Conservation (phyloP, 176 grass and related monocot species). For the Puya raimondii region DNA sequence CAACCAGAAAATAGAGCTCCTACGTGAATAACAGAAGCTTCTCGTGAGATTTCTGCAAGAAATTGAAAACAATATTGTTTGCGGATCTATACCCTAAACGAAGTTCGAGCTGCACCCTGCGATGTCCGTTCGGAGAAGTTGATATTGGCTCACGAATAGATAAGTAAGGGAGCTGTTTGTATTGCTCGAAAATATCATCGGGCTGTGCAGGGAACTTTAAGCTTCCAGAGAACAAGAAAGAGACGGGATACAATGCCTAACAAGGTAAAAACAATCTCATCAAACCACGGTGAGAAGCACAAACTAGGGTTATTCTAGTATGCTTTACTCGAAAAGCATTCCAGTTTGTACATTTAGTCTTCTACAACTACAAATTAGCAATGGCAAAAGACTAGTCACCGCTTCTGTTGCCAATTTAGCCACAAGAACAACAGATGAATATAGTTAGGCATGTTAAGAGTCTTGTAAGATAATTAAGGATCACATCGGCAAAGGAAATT, state of each 20-base stretch:
- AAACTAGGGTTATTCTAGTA: slow-evolving; percentile 1
- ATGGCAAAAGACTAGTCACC: too few species aligned
- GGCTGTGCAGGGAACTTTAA: slow-evolving; percentile 54
- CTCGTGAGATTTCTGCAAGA: slow-evolving; percentile 1
- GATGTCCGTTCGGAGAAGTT: slow-evolving; percentile 32
- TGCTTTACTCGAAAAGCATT: background rate
- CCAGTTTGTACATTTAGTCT: too few species aligned
- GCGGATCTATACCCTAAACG: slow-evolving; percentile 53
- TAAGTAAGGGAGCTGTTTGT: slow-evolving; percentile 55
- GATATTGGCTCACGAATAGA: slow-evolving; percentile 30
- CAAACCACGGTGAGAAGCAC: background rate
- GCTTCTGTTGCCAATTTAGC: background rate
- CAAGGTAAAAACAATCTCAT: slow-evolving; percentile 19
- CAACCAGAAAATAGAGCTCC: slow-evolving; percentile 8
- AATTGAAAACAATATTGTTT: slow-evolving; percentile 6
- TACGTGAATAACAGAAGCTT: slow-evolving; percentile 7
- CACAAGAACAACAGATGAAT: background rate
- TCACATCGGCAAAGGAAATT: background rate
- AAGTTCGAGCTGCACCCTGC: slow-evolving; percentile 74
- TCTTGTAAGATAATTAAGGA: background rate
- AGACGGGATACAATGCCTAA: slow-evolving; percentile 75
- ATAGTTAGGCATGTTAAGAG: background rate
- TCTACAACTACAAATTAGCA: too few species aligned
- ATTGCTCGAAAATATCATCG: slow-evolving; percentile 56
- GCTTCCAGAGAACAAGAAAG: slow-evolving; percentile 87